Percentiles rank a stretch among this genome's conserved stretches.
Evolutionary conservation across 2,329 filamentous ascomycete species (phyloP).

Genomic region (Aspergillus flavus): DNA sequence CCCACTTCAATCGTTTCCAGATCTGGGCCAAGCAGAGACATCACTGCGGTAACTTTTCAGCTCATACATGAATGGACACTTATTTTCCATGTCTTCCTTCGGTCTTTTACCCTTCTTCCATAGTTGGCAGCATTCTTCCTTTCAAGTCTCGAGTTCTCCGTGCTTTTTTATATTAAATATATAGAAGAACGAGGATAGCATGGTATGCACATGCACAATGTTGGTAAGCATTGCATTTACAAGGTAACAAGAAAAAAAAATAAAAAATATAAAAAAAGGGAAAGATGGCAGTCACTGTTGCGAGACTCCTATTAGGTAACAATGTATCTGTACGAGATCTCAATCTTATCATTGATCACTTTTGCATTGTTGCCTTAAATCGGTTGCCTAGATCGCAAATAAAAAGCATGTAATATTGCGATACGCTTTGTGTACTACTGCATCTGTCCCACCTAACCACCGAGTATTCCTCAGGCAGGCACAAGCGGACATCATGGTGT

Average conservation of each 20-base stretch:
- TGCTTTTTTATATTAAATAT: background rate
- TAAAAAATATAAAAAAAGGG: background rate
- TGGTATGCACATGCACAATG: background rate
- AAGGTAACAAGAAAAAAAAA: background rate
- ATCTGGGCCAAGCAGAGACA: slow-evolving; percentile 22
- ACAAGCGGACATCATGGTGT: background rate
- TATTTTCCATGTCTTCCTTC: background rate
- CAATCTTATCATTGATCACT: slow-evolving; percentile 4
- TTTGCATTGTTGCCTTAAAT: background rate
- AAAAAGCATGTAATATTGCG: background rate
- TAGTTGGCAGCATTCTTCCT: background rate
- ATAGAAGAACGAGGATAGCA: background rate
- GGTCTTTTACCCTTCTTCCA: background rate
- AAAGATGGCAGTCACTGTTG: background rate
- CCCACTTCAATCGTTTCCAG: slow-evolving; percentile 28
- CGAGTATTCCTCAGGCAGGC: background rate
- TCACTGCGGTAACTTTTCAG: slow-evolving; percentile 4
- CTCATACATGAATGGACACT: background rate
- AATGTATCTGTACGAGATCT: background rate
- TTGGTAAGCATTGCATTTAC: background rate
- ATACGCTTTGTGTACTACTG: background rate
- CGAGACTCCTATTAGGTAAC: background rate
- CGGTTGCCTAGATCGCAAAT: background rate
- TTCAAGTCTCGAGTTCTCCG: background rate
- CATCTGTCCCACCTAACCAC: background rate